Base-by-base conservation (phyloP, 1,284 basidiomycete species). In the Puccinia triticina region DNA sequence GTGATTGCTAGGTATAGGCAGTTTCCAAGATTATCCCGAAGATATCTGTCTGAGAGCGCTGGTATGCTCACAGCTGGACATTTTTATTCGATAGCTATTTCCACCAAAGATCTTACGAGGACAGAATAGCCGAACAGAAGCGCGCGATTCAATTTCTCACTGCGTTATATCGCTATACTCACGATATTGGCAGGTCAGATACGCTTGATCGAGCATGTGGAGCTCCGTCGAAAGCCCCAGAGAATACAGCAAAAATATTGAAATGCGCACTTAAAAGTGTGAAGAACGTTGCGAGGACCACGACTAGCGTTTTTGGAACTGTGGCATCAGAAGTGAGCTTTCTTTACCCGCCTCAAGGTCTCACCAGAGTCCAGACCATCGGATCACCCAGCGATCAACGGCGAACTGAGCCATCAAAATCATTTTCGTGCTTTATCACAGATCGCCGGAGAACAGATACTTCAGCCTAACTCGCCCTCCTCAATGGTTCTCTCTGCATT, bases 381-480 rank as follows among this genome's bases (percentile, higher is more conserved):
- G n/a, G 61, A 43, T 46, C 43, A 0, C 43, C 18, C 21, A 0
- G n/a, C 2, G 12, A 12, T 67, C n/a, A n/a, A 53, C 3, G 57
- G 59, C n/a, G 16, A 55, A 43, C 0, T 84, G 86, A 67, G 85
- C 85, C 21, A 86, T 85, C 72, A 86, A 86, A 26, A 86, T 40
- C 18, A 66, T 40, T 34, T 2, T 57, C 34, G 61, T 29, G 88
- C 88, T 16, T 87, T n/a, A n/a, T n/a, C 87, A 53, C 88, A 89
- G 84, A 89, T 89, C 84, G 87, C 87, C 0, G 87, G 87, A 83
- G 92, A 92, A 85, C 92, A 92, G 72, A 91, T 95, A 10, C 88
- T 96, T 55, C 94, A 95, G 86, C 94, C 94, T 61, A 95, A 95
- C 86, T 94, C 93, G 1, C 93, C 94, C 0, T 90, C 91, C 85